phyloP scores from a whole-genome alignment of 148 eudicot species.

The Oxyria digyna region DNA sequence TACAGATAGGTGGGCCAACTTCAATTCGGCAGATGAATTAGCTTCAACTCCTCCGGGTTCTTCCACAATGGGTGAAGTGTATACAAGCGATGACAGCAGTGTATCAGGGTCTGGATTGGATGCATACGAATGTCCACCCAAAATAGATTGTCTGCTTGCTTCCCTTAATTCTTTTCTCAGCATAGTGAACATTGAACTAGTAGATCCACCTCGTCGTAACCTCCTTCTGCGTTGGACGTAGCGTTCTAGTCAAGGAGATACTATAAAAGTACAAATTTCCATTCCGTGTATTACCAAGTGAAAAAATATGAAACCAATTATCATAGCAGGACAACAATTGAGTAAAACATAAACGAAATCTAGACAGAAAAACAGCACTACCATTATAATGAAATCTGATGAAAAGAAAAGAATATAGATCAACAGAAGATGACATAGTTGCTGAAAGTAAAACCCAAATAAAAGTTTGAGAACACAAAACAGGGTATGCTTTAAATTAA shows the following conservation, averaged over 20 bases:
- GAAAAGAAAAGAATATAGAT: background rate
- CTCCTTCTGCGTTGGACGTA: constrained; percentile 88
- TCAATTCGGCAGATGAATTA: constrained; percentile 24
- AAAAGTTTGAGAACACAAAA: background rate
- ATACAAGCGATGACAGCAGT: constrained; percentile 66
- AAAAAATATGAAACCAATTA: background rate
- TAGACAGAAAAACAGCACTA: background rate
- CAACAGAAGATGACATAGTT: background rate
- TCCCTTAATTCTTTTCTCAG: constrained; percentile 65
- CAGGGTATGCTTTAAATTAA: background rate
- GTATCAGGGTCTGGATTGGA: constrained; percentile 70
- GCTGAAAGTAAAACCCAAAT: background rate
- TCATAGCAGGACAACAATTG: background rate
- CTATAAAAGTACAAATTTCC: background rate
- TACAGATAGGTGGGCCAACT: constrained; percentile 21
- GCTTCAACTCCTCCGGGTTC: constrained; percentile 29
- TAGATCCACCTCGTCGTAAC: constrained; percentile 46
- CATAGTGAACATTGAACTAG: constrained; percentile 46
- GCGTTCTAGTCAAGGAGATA: constrained; percentile 45
- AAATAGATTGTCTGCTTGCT: constrained; percentile 53
- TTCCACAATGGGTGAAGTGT: constrained; percentile 35
- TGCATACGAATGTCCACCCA: constrained; percentile 51
- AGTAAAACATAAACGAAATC: background rate
- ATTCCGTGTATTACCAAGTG: background rate
- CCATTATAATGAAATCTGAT: background rate